A percentile compares a stretch with the other conserved stretches of the same genome.
phyloP scores from a whole-genome alignment of 176 grass and related monocot genomes.

The Ensete ventricosum region DNA sequence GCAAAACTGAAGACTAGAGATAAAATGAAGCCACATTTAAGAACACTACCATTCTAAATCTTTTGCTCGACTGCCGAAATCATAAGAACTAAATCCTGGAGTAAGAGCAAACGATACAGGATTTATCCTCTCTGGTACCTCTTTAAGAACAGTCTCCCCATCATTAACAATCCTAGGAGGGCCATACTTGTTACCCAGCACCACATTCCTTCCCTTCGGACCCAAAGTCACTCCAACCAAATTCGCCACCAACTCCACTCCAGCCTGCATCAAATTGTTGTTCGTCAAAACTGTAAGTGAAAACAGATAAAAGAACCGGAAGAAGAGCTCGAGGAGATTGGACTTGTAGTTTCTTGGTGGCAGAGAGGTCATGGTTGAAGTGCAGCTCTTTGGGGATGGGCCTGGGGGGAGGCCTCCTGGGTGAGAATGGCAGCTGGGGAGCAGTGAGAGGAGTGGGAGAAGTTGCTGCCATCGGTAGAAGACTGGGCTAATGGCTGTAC shows the following conservation, averaged over 20 bases:
- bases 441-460: constrained; percentile 30
- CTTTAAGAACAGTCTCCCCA: constrained; percentile 83
- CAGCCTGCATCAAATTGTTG: constrained; percentile 29
- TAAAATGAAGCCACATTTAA: background rate
- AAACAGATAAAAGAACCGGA: no score
- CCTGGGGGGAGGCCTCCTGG: constrained; percentile 42
- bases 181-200: constrained; percentile 83
- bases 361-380: constrained; percentile 85
- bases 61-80: background rate
- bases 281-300: background rate
- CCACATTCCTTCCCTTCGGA: constrained; percentile 87
- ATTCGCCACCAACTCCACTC: constrained; percentile 74
- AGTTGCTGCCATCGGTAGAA: constrained; percentile 39
- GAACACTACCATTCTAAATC: background rate
- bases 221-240: constrained; percentile 88
- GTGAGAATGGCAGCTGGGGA: constrained; percentile 66
- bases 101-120: background rate
- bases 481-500: background rate
- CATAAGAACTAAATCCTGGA: background rate
- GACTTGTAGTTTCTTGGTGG: constrained; percentile 86
- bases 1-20: background rate
- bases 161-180: constrained; percentile 94
- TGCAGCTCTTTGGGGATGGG: constrained; percentile 77
- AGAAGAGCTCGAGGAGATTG: background rate
- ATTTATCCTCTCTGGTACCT: constrained; percentile 32